These are phyloP conservation scores for Fusarium sp. DNA, from an alignment of 2,329 filamentous ascomycete genomes.

Conservation along the genomic window DNA sequence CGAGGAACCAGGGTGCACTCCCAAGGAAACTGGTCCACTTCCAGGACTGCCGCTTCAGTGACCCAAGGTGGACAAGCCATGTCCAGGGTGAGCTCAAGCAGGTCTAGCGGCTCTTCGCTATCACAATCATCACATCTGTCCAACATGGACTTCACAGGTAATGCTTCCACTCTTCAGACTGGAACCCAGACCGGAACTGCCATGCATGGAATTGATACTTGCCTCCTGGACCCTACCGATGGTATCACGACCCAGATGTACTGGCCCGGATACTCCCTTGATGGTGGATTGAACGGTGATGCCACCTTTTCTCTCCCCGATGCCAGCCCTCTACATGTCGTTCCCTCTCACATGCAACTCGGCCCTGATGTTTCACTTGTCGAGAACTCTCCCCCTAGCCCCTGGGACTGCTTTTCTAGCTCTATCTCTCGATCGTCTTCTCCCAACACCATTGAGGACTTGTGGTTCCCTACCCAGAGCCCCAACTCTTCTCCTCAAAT, in stretches of 20 bases:
- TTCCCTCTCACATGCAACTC: slow-evolving; percentile 68
- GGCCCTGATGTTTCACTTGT: slow-evolving; percentile 64
- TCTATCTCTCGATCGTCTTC: slow-evolving; percentile 66
- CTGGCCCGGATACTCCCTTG: slow-evolving; percentile 62
- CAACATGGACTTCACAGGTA: slow-evolving; percentile 67
- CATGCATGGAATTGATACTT: slow-evolving; percentile 65
- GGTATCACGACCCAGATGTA: slow-evolving; percentile 64
- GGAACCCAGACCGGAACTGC: slow-evolving; percentile 55
- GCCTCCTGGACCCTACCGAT: slow-evolving; percentile 63
- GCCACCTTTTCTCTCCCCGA: slow-evolving; percentile 60
- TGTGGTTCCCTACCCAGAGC: slow-evolving; percentile 57
- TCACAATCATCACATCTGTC: slow-evolving; percentile 66
- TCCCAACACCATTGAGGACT: slow-evolving; percentile 64
- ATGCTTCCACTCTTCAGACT: slow-evolving; percentile 60
- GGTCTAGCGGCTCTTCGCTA: slow-evolving; percentile 60
- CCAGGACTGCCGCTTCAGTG: slow-evolving; percentile 53
- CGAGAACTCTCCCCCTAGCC: slow-evolving; percentile 64
- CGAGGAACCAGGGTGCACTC: slow-evolving; percentile 62
- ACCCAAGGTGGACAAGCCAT: slow-evolving; percentile 55
- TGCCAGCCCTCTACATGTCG: slow-evolving; percentile 64
- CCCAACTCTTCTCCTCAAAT: slow-evolving; percentile 64
- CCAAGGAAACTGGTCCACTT: slow-evolving; percentile 61
- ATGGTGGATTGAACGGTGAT: slow-evolving; percentile 59
- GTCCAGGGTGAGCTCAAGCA: slow-evolving; percentile 57
- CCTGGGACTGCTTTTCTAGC: slow-evolving; percentile 67